Evolutionary conservation across 1,284 basidiomycete genomes (phyloP).

Genomic region (Schizopora paradoxa): DNA sequence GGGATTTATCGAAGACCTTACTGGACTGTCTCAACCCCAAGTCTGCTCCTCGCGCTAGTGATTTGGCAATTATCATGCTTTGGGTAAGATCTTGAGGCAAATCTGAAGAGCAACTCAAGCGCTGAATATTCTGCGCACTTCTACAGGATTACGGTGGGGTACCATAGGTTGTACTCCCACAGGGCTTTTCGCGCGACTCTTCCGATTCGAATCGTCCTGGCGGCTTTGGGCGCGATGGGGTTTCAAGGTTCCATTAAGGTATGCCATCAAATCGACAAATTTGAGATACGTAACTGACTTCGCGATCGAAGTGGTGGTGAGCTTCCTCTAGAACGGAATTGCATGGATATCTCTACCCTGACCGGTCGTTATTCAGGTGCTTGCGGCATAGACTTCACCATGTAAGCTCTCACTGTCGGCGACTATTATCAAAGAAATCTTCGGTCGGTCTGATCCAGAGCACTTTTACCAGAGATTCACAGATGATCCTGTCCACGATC

Average conservation of each 20-base stretch:
- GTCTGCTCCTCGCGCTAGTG: conserved; percentile 47
- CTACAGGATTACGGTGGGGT: conserved; percentile 63
- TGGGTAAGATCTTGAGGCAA: conserved; percentile 41
- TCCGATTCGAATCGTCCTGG: conserved; percentile 51
- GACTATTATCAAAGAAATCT: neutral
- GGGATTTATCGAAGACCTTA: conserved; percentile 51
- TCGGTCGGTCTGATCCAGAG: too few species aligned
- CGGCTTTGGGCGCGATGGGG: conserved; percentile 63
- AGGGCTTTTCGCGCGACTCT: conserved; percentile 58
- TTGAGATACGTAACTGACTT: neutral
- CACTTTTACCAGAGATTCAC: conserved; percentile 52
- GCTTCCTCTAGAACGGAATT: conserved; percentile 4
- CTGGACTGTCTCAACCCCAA: conserved; percentile 38
- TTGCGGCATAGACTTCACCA: conserved; percentile 73
- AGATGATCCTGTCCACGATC: conserved; percentile 70
- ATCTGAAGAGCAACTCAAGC: neutral
- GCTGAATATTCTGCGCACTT: neutral
- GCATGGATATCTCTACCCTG: conserved; percentile 3
- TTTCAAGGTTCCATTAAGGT: conserved; percentile 63
- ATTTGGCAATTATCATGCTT: conserved; percentile 71
- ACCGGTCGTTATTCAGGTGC: conserved; percentile 42
- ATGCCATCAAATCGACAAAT: neutral
- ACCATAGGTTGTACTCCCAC: conserved; percentile 75
- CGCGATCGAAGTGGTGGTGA: conserved; percentile 40
- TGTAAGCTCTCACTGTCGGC: conserved; percentile 32